A percentile compares a stretch with the other conserved stretches of the same genome.
These are phyloP conservation scores for Talaromyces trachyspermus DNA, from an alignment of 495 filamentous ascomycete genomes.

Conservation along the genomic window DNA sequence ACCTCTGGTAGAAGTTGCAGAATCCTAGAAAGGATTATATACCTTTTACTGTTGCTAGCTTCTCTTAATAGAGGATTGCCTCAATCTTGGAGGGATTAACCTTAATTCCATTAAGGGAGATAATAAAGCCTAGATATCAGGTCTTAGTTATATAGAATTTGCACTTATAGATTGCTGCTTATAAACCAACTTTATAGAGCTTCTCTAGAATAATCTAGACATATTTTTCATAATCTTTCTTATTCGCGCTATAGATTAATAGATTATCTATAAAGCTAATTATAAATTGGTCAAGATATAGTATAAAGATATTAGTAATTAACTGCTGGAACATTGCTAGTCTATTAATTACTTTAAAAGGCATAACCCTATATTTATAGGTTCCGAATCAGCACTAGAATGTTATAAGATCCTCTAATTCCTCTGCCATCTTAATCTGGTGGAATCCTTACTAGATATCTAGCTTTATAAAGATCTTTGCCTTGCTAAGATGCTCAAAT, in stretches of 20 bases:
- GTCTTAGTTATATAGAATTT: slow-evolving; percentile 17
- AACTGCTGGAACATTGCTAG: slow-evolving; percentile 22
- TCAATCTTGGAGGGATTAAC: slow-evolving; percentile 16
- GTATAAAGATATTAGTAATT: slow-evolving; percentile 19
- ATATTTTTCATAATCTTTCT: slow-evolving; percentile 17
- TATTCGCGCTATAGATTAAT: slow-evolving; percentile 24
- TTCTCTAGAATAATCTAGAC: slow-evolving; percentile 12
- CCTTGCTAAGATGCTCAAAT: slow-evolving; percentile 18
- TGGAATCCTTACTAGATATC: slow-evolving; percentile 37
- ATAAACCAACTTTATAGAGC: slow-evolving; percentile 11
- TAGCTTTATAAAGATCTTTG: slow-evolving; percentile 37
- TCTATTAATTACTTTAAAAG: slow-evolving; percentile 22
- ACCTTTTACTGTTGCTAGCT: too few relatives aligned
- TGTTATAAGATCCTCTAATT: slow-evolving; percentile 18
- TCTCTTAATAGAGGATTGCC: slow-evolving; percentile 15
- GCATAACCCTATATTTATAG: slow-evolving; percentile 26
- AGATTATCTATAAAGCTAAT: slow-evolving; percentile 29
- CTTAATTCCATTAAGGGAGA: slow-evolving; percentile 14
- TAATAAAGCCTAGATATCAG: slow-evolving; percentile 19
- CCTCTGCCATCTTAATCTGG: slow-evolving; percentile 19
- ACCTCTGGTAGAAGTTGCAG: slow-evolving; percentile 21
- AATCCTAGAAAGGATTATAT: slow-evolving; percentile 14
- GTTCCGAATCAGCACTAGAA: slow-evolving; percentile 21
- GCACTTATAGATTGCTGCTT: slow-evolving; percentile 18
- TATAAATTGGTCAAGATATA: slow-evolving; percentile 18